Evolutionary conservation across 176 grass and related monocot species (phyloP).

Genomic region (Avena sativa): DNA sequence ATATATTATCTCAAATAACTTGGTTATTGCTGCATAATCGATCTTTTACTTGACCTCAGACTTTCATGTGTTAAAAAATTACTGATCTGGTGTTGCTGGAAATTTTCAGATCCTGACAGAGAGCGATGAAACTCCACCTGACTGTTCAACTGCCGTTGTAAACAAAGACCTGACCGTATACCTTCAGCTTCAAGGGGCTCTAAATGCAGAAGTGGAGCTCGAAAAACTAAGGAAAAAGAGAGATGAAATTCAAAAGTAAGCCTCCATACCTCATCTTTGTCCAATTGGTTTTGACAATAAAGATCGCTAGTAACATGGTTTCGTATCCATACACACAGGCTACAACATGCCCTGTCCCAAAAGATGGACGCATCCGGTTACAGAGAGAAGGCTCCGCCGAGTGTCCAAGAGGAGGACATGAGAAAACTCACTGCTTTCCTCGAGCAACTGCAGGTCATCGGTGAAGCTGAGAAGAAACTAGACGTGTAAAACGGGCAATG

Average conservation of each 20-base stretch:
- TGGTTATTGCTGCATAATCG: neutral
- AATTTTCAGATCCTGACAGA: slow-evolving; percentile 63
- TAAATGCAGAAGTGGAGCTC: slow-evolving; percentile 73
- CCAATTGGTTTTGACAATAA: neutral
- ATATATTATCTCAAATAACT: slow-evolving; percentile 27
- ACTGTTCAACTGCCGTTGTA: slow-evolving; percentile 82
- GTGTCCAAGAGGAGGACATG: slow-evolving; percentile 71
- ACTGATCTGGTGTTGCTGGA: slow-evolving; percentile 24
- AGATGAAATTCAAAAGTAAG: slow-evolving; percentile 78
- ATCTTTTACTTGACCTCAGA: neutral
- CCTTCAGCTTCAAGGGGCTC: slow-evolving; percentile 88
- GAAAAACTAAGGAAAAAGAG: slow-evolving; percentile 86
- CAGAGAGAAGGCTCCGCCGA: slow-evolving; percentile 74
- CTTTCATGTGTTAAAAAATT: neutral
- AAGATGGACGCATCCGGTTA: slow-evolving; percentile 66
- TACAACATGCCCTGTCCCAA: slow-evolving; percentile 53
- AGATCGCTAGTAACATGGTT: slow-evolving; percentile 3
- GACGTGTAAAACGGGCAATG: slow-evolving; percentile 21
- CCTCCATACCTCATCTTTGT: neutral
- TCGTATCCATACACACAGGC: slow-evolving; percentile 47
- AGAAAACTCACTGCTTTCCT: slow-evolving; percentile 64
- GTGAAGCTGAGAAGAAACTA: slow-evolving; percentile 79
- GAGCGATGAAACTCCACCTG: slow-evolving; percentile 55
- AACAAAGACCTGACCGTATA: slow-evolving; percentile 80
- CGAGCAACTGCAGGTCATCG: slow-evolving; percentile 73